Evolutionary conservation across 2,329 filamentous ascomycete species (phyloP).

Genomic region (Cladosporium sp.): DNA sequence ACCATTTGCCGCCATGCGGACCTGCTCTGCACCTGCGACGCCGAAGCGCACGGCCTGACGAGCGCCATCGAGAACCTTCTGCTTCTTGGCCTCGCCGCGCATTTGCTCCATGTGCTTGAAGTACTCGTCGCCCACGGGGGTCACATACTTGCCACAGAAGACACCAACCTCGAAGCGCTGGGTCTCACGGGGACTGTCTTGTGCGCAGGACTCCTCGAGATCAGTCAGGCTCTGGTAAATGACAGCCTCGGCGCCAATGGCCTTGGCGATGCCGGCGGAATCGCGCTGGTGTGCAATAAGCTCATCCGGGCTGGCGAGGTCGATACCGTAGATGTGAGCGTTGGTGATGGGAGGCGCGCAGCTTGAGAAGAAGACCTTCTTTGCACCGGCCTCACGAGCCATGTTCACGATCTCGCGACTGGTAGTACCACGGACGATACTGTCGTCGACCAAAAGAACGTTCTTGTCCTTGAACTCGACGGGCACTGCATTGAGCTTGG

Average conservation of each 20-base stretch:
- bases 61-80: constrained; percentile 66
- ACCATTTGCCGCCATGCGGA: constrained; percentile 64
- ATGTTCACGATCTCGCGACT: constrained; percentile 77
- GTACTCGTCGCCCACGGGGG: constrained; percentile 75
- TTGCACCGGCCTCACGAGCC: constrained; percentile 81
- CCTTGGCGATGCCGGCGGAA: constrained; percentile 61
- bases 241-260: constrained; percentile 74
- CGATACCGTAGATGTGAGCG: constrained; percentile 84
- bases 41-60: constrained; percentile 66
- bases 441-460: constrained; percentile 85
- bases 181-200: constrained; percentile 63
- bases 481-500: constrained; percentile 85
- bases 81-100: constrained; percentile 69
- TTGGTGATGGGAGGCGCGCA: constrained; percentile 81
- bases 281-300: constrained; percentile 71
- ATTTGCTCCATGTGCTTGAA: constrained; percentile 77
- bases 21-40: constrained; percentile 60
- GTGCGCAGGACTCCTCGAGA: constrained; percentile 75
- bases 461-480: constrained; percentile 80
- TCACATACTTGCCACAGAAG: constrained; percentile 86
- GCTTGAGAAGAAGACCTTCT: constrained; percentile 78
- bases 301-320: constrained; percentile 70
- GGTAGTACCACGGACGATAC: constrained; percentile 84
- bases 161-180: constrained; percentile 85
- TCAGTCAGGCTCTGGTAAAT: constrained; percentile 78